Evolutionary conservation across 495 filamentous ascomycete genomes (phyloP).

Genomic region (Bathelium albidoporum): DNA sequence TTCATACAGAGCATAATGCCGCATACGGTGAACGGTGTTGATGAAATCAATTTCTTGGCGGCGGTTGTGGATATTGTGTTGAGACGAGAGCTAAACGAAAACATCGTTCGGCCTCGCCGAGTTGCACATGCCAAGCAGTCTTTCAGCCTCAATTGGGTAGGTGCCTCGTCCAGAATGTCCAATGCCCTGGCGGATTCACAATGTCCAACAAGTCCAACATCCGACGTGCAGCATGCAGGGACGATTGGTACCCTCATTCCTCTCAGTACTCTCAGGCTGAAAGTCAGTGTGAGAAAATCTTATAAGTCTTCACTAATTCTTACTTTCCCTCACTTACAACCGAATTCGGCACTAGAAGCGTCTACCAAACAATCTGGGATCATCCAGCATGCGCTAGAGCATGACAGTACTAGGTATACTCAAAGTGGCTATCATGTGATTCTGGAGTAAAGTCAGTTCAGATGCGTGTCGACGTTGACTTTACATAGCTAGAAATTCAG

Average conservation of each 20-base stretch:
- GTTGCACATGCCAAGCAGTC: background rate
- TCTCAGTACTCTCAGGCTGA: background rate
- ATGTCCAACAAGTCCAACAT: background rate
- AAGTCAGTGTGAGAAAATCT: too few species aligned
- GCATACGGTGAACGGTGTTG: background rate
- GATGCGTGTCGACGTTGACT: too few species aligned
- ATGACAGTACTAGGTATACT: too few species aligned
- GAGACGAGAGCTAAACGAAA: background rate
- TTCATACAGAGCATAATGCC: background rate
- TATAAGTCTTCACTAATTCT: too few species aligned
- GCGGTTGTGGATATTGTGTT: background rate
- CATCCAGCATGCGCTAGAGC: too few species aligned
- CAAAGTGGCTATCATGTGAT: too few species aligned
- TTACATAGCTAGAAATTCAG: too few species aligned
- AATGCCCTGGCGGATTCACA: background rate
- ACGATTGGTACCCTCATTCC: background rate
- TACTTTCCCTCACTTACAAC: too few species aligned
- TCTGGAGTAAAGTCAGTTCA: too few species aligned
- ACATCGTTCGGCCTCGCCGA: background rate
- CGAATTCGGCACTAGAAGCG: too few species aligned
- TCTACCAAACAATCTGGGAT: too few species aligned
- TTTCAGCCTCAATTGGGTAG: background rate
- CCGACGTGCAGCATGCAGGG: background rate
- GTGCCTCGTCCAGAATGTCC: background rate
- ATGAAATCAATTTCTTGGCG: background rate